Conservation (phyloP, 1,284 basidiomycete genomes). For the Marasmius oreades region DNA sequence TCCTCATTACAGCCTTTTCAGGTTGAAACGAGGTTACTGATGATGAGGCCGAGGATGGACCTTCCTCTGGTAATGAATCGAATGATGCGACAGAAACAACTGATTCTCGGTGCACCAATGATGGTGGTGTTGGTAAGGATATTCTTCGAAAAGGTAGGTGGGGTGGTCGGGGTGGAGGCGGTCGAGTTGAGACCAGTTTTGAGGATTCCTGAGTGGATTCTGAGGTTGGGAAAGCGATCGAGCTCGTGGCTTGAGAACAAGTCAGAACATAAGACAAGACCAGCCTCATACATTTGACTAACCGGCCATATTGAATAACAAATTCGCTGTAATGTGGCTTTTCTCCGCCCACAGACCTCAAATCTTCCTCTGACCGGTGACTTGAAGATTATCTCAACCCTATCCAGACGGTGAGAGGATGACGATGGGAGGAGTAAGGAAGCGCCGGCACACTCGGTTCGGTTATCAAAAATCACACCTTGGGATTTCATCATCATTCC, state of each 20-base stretch:
- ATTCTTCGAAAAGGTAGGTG: slow-evolving; percentile 73
- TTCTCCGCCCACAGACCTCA: not conserved
- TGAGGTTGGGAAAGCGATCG: slow-evolving; percentile 18
- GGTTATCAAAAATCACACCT: no score
- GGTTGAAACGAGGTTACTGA: not conserved
- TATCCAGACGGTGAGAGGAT: not conserved
- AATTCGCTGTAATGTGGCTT: not conserved
- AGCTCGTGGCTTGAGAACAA: not conserved
- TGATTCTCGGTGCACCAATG: slow-evolving; percentile 54
- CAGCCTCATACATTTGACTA: not conserved
- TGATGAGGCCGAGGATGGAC: not conserved
- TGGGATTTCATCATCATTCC: no score
- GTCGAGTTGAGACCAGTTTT: slow-evolving; percentile 4
- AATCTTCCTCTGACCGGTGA: not conserved
- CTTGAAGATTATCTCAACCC: not conserved
- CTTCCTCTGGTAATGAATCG: slow-evolving; percentile 19
- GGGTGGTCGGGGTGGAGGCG: slow-evolving; percentile 30
- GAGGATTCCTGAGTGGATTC: slow-evolving; percentile 9
- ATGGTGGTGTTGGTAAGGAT: slow-evolving; percentile 63
- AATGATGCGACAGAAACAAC: slow-evolving; percentile 60
- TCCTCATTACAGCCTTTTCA: not conserved
- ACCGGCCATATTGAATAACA: not conserved
- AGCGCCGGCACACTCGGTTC: no score
- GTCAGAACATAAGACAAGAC: not conserved
- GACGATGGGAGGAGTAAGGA: not conserved